These are phyloP conservation scores for Cenchrus americanus DNA, from an alignment of 176 grass and related monocot genomes.

Conservation along the genomic window DNA sequence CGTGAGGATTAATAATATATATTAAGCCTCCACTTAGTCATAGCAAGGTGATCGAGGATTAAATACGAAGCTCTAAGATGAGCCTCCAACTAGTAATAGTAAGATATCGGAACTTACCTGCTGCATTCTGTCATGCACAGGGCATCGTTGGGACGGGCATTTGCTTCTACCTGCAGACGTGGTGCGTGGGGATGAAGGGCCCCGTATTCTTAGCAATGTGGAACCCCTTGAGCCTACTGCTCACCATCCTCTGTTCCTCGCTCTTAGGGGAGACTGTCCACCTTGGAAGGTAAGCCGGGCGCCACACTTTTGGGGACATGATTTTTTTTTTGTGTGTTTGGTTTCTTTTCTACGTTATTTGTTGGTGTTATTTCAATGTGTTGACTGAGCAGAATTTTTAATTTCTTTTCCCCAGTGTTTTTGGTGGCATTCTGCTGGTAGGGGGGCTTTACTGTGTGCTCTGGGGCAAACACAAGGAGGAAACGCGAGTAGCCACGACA, in stretches of 20 bases:
- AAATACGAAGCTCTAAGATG: no score
- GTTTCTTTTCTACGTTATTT: no score
- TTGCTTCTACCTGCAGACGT: slow-evolving; percentile 63
- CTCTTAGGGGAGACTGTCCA: slow-evolving; percentile 57
- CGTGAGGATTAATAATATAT: no score
- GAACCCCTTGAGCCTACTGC: slow-evolving; percentile 56
- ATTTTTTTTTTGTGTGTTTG: no score
- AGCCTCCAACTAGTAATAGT: no score
- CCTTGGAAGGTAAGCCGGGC: slow-evolving; percentile 45
- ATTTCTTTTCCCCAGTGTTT: slow-evolving; percentile 31
- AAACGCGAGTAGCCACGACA: background rate
- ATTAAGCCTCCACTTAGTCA: no score
- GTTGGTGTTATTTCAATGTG: no score
- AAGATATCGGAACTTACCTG: no score
- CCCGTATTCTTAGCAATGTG: slow-evolving; percentile 67
- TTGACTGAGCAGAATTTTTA: no score
- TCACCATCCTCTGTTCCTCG: slow-evolving; percentile 61
- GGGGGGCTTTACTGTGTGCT: slow-evolving; percentile 61
- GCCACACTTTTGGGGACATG: no score
- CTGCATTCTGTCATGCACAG: background rate
- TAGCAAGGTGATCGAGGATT: no score
- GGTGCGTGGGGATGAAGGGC: slow-evolving; percentile 68
- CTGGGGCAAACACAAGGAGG: slow-evolving; percentile 44
- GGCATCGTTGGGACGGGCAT: slow-evolving; percentile 56
- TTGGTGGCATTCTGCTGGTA: slow-evolving; percentile 52